Evolutionary conservation across 192 early-diverging fungal genomes (phyloP), one percentile per base, ranked within the genome.

Genomic region (Linderina pennispora): DNA sequence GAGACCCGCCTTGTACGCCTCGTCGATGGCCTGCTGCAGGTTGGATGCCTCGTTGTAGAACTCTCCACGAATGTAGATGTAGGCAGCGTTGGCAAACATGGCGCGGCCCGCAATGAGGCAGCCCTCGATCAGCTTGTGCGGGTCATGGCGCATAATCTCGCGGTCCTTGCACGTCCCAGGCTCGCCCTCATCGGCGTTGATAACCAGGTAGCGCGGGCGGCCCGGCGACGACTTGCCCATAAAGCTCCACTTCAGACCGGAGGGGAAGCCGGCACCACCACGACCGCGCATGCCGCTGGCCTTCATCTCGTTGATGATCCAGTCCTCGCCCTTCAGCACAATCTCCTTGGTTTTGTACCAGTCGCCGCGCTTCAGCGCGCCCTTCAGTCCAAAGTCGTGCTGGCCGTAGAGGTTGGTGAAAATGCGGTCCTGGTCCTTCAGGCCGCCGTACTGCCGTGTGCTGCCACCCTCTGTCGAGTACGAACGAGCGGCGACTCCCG

Each of bases 261-360:
- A 89, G 9, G 96, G 92, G 72, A 98, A 98, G 25, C 96, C 96
- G 45, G 94, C 96, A 57, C 94, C 96, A 58, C 94, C 96, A 57
- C 96, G 90, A 40, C 89, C 87, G 45, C 92, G 80, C 49, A 96
- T 70, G 40, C 92, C 96, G 25, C 91, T 94, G 40, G 80, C 77
- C 77, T 98, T 98, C 78, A 97, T 89, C 77, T 98, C 90, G 67
- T 92, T 82, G 61, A 98, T 80, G 62, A 98, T 98, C 93, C 92
- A 98, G 44, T 91, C 86, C 55, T 92, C 80, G 42, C 96, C 96
- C 71, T 98, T 98, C 36, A 85, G 79, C 34, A 98, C 62, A 34
- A 98, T 84, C 64, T 98, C 94, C 80, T 98, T 98, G 40, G 96
- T 98, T 78, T 94, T 94, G 82, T 94, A 84, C 94, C 94, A 98